Evolutionary conservation across 2,329 filamentous ascomycete species (phyloP).

Genomic region (Lizonia empirigonia): DNA sequence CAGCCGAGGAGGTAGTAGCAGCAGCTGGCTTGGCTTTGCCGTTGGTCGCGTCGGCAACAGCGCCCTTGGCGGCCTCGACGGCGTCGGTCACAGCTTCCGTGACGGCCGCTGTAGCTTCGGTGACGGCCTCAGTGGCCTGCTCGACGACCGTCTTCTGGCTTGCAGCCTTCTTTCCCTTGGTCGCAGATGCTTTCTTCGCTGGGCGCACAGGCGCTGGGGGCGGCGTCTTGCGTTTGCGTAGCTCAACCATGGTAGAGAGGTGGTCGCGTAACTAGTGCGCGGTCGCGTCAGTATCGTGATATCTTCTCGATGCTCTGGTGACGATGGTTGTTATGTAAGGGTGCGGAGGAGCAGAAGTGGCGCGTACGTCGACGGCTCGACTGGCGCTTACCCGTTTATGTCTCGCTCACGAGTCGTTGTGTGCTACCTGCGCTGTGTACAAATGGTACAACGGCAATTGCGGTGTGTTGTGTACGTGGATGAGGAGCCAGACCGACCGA

Average conservation of each 20-base stretch:
- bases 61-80: slow-evolving; percentile 41
- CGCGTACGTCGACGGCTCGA: slow-evolving; percentile 3
- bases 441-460: slow-evolving; percentile 1
- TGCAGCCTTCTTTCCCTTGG: slow-evolving; percentile 43
- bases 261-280: slow-evolving; percentile 32
- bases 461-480: slow-evolving; percentile 5
- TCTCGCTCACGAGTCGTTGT: slow-evolving; percentile 5
- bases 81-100: slow-evolving; percentile 42
- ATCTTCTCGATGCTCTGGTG: slow-evolving; percentile 8
- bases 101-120: slow-evolving; percentile 39
- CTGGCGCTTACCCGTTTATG: slow-evolving; percentile 14
- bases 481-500: slow-evolving; percentile 1
- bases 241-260: slow-evolving; percentile 57
- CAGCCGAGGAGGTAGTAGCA: slow-evolving; percentile 7
- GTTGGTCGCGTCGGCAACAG: slow-evolving; percentile 38
- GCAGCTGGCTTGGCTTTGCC: slow-evolving; percentile 36
- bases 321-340: slow-evolving; percentile 7
- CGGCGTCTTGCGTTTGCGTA: slow-evolving; percentile 67
- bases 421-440: slow-evolving; percentile 6
- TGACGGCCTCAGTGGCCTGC: slow-evolving; percentile 40
- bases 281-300: slow-evolving; percentile 33
- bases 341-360: slow-evolving; percentile 9
- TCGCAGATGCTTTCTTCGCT: slow-evolving; percentile 55
- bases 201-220: slow-evolving; percentile 55
- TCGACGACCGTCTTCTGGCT: slow-evolving; percentile 42